Percentiles rank a stretch among this genome's conserved stretches.
Conservation (phyloP, 2,329 filamentous ascomycete genomes). For the Fusarium sp. region DNA sequence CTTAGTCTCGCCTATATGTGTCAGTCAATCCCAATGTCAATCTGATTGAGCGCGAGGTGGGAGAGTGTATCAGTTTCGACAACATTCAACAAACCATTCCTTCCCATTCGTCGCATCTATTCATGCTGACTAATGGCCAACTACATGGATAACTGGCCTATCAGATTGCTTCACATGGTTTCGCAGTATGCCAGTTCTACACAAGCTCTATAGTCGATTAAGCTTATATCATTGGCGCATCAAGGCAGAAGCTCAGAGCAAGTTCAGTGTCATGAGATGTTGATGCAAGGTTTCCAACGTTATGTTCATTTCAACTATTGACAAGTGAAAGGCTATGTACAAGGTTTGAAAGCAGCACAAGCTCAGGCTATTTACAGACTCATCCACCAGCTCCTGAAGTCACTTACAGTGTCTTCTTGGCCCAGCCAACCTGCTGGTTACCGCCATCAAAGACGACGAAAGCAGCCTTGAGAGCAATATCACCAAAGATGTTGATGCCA, state of each 20-base stretch:
- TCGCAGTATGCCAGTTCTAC: too few species aligned
- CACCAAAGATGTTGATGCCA: slow-evolving; percentile 70
- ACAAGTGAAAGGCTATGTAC: slow-evolving; percentile 3
- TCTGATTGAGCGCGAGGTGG: too few species aligned
- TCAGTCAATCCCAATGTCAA: too few species aligned
- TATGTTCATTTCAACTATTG: background rate
- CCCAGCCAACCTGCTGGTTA: slow-evolving; percentile 40
- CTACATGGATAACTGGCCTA: too few species aligned
- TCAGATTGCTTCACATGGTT: too few species aligned
- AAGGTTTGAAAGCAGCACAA: background rate
- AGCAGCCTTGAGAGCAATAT: slow-evolving; percentile 71
- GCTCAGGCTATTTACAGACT: background rate
- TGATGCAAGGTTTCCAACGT: background rate
- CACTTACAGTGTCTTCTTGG: slow-evolving; percentile 25
- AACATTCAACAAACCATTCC: too few species aligned
- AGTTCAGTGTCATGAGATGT: rapidly evolving
- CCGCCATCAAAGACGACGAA: slow-evolving; percentile 67
- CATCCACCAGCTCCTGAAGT: background rate
- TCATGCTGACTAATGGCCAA: too few species aligned
- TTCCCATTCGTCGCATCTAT: too few species aligned
- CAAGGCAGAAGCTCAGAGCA: background rate
- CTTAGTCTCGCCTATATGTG: background rate
- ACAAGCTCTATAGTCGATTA: background rate
- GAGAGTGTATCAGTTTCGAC: too few species aligned
- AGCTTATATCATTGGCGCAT: background rate